A percentile compares a stretch with the other conserved stretches of the same genome.
phyloP scores from a whole-genome alignment of 345 rosid species.

The Anacardium occidentale region DNA sequence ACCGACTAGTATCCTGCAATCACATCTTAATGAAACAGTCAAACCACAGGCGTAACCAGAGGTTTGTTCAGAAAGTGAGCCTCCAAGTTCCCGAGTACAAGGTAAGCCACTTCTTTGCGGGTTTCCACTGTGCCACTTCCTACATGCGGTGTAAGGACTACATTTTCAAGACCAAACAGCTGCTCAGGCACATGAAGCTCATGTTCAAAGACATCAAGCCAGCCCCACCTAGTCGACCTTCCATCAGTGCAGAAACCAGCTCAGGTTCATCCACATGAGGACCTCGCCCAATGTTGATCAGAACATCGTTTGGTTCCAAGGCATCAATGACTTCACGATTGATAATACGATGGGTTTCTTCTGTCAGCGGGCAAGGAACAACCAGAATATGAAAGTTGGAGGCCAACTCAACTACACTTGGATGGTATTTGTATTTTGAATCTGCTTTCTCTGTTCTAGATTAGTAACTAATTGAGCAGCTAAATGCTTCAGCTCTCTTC shows the following conservation, averaged over 20 bases:
- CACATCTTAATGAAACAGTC: slow-evolving; percentile 7
- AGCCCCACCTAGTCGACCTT: slow-evolving; percentile 65
- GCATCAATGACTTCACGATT: slow-evolving; percentile 62
- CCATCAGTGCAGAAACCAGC: slow-evolving; percentile 56
- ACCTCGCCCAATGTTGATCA: slow-evolving; percentile 63
- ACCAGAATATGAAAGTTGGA: slow-evolving; percentile 54
- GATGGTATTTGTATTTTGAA: slow-evolving; percentile 48
- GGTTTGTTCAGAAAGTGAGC: slow-evolving; percentile 47
- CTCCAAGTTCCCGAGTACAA: slow-evolving; percentile 51
- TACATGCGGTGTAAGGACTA: slow-evolving; percentile 51
- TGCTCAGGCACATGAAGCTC: slow-evolving; percentile 63
- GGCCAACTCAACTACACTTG: slow-evolving; percentile 57
- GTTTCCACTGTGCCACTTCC: slow-evolving; percentile 62
- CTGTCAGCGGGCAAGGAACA: slow-evolving; percentile 60
- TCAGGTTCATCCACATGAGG: slow-evolving; percentile 63
- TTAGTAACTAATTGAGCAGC: slow-evolving; percentile 63
- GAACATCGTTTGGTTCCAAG: slow-evolving; percentile 63
- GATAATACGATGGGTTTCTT: slow-evolving; percentile 53
- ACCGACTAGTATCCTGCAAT: neutral
- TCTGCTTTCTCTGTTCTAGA: slow-evolving; percentile 50
- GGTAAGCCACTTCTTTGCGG: slow-evolving; percentile 50
- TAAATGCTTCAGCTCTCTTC: slow-evolving; percentile 71
- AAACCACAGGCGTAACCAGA: slow-evolving; percentile 48
- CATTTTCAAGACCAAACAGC: slow-evolving; percentile 59
- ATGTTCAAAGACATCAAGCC: slow-evolving; percentile 57